phyloP scores from a whole-genome alignment of 257 asterid species.

The Fraxinus anomala region DNA sequence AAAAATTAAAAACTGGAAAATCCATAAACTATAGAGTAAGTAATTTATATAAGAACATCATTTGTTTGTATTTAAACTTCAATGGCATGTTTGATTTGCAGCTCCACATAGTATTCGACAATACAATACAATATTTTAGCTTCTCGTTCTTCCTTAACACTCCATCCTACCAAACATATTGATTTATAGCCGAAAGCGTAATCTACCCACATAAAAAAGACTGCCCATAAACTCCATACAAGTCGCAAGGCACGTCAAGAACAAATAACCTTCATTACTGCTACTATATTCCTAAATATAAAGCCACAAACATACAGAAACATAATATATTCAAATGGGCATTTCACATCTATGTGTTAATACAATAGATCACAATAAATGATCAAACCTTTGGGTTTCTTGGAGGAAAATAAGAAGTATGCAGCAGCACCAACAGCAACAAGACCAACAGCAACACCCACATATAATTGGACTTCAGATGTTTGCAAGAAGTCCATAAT shows the following conservation, averaged over 20 bases:
- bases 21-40: slow-evolving; percentile 17
- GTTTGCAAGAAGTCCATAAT: slow-evolving; percentile 75
- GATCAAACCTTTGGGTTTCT: slow-evolving; percentile 71
- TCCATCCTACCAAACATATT: background rate
- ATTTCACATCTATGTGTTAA: background rate
- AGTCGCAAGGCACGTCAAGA: slow-evolving; percentile 19
- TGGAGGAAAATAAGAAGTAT: slow-evolving; percentile 58
- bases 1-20: slow-evolving; percentile 2
- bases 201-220: slow-evolving; percentile 1
- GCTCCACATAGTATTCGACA: background rate
- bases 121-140: slow-evolving; percentile 3
- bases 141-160: background rate
- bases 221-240: slow-evolving; percentile 24
- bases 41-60: background rate
- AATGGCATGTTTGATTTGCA: background rate
- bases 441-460: slow-evolving; percentile 64
- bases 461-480: slow-evolving; percentile 64
- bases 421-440: slow-evolving; percentile 62
- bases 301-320: slow-evolving; percentile 1
- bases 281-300: slow-evolving; percentile 5
- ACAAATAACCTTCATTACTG: background rate
- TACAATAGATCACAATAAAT: background rate
- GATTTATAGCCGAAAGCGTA: slow-evolving; percentile 21
- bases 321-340: background rate
- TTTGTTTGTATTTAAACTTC: background rate